Evolutionary conservation across 163 green algal genomes (phyloP), one percentile per base, ranked within the genome.

Genomic region (Chlorella variabilis): DNA sequence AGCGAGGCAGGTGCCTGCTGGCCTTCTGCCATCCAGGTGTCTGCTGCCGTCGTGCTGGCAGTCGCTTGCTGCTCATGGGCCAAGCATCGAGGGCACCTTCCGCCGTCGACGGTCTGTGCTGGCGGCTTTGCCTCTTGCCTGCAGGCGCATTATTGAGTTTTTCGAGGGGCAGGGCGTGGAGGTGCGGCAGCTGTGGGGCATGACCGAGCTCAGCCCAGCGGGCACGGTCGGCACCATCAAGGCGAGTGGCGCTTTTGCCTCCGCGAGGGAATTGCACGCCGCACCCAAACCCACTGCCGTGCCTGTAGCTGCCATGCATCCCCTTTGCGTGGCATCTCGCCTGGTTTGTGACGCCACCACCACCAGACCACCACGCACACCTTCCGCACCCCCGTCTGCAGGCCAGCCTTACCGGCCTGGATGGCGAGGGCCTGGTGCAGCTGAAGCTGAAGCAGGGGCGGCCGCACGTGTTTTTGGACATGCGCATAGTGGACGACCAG

Each of bases 201-300:
- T 97, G 93, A 97, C 94, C 0, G 94, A 97, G 87, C 80, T 93
- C 13, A 86, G 62, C 0, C 94, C 94, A 7, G 77, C 94, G n/a
- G 92, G 92, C 61, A 94, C 85, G 3, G 15, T 93, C 21, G 86
- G 86, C 15, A 69, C 81, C 23, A 79, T 90, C 49, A 94, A 93
- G 80, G 71, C 49, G 42, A 31, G 66, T 36, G 21, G 61, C 66
- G 9, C 31, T 36, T 38, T 2, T 45, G 15, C 38, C 41, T 31
- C 33, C 58, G 54, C 54, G 20, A 15, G 25, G 13, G 54, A 62
- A n/a, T 4, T 4, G 54, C 54, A 62, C 15, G 15, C 18, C 25
- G 15, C 5, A 15, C 20, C n/a, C n/a, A n/a, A n/a, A n/a, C n/a
- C n/a, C n/a, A n/a, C n/a, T n/a, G n/a, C n/a, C n/a, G n/a, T n/a